phyloP scores from a whole-genome alignment of 306 rosid genomes.

The Prunus davidiana region DNA sequence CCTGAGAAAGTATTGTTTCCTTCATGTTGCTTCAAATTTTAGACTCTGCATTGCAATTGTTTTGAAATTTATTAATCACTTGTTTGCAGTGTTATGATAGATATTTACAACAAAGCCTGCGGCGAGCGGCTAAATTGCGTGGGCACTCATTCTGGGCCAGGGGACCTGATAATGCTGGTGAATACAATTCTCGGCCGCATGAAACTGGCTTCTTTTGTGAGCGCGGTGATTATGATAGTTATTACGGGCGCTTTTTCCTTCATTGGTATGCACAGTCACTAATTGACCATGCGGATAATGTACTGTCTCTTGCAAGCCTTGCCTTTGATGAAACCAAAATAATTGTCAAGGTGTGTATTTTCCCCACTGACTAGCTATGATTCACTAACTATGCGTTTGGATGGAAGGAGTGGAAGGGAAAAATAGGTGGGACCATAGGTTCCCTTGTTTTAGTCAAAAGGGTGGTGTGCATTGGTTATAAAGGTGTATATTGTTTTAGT shows the following conservation, averaged over 20 bases:
- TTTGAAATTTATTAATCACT: background rate
- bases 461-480: background rate
- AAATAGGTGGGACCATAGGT: background rate
- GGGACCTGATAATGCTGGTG: conserved; percentile 95
- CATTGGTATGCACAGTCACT: conserved; percentile 87
- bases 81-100: conserved; percentile 84
- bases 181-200: conserved; percentile 87
- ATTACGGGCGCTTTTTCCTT: conserved; percentile 96
- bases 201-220: conserved; percentile 97
- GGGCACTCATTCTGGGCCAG: conserved; percentile 95
- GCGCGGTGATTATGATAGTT: conserved; percentile 94
- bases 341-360: conserved; percentile 66
- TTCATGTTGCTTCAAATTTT: background rate
- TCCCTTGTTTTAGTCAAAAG: background rate
- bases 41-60: background rate
- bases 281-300: conserved; percentile 84
- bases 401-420: background rate
- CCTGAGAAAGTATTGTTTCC: background rate
- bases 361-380: background rate
- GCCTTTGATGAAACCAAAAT: conserved; percentile 84
- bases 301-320: conserved; percentile 91
- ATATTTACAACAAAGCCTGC: conserved; percentile 77
- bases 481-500: background rate
- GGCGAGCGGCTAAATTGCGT: conserved; percentile 78
- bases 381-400: no score